phyloP scores from a whole-genome alignment of 2,329 filamentous ascomycete genomes.

The Calonectria pseudoreteaudii region DNA sequence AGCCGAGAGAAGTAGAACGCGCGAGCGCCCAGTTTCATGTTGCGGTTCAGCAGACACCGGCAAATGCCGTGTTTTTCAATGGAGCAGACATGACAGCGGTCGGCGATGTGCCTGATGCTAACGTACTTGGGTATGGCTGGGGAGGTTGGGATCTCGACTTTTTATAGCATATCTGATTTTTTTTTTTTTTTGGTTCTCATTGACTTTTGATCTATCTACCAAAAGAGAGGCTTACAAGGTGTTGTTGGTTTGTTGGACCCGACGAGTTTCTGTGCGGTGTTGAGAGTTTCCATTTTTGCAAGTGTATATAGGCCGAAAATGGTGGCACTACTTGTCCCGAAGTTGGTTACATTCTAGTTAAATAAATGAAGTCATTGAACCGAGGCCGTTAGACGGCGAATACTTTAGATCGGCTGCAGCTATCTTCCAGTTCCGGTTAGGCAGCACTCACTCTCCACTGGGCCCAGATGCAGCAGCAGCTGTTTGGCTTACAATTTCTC shows the following conservation, averaged over 20 bases:
- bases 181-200: neutral
- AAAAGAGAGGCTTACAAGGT: neutral
- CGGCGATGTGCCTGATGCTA: constrained; percentile 29
- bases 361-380: neutral
- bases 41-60: constrained; percentile 29
- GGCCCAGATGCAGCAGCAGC: neutral
- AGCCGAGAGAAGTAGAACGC: constrained; percentile 28
- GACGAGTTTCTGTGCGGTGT: neutral
- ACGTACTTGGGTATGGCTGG: constrained; percentile 40
- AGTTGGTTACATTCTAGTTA: neutral
- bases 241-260: neutral
- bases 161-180: constrained; percentile 22
- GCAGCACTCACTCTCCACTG: constrained; percentile 13
- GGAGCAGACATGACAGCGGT: constrained; percentile 30
- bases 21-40: constrained; percentile 18
- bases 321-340: neutral
- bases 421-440: constrained; percentile 13
- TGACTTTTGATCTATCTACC: neutral
- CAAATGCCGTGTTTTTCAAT: constrained; percentile 37
- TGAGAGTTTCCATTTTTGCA: neutral
- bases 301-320: no score
- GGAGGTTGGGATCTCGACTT: constrained; percentile 44
- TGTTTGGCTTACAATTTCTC: neutral
- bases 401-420: neutral
- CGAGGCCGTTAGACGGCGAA: neutral